A percentile compares a stretch with the other conserved stretches of the same genome.
These are phyloP conservation scores for Allium fistulosum DNA, from an alignment of 106 monocot species.

Conservation along the genomic window DNA sequence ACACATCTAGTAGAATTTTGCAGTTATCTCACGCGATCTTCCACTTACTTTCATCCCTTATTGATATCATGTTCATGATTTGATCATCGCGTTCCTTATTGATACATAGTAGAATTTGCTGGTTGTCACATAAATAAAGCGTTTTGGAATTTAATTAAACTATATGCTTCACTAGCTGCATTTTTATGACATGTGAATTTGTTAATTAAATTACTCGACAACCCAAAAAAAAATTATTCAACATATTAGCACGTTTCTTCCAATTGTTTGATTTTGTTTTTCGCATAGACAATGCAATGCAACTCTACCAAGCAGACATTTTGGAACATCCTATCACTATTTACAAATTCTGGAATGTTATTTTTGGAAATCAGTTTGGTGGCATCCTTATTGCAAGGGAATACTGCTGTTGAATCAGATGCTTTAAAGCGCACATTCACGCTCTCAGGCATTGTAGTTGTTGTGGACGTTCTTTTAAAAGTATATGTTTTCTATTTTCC, in stretches of 20 bases:
- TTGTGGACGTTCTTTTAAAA: constrained; percentile 80
- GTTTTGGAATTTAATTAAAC: too few species aligned
- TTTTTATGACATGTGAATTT: too few species aligned
- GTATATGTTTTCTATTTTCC: constrained; percentile 23
- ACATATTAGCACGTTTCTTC: neutral
- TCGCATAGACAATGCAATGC: constrained; percentile 65
- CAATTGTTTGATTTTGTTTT: neutral
- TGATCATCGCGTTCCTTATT: too few species aligned
- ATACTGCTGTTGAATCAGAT: constrained; percentile 61
- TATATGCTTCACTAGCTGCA: too few species aligned
- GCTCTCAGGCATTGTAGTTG: constrained; percentile 65
- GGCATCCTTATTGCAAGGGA: constrained; percentile 93
- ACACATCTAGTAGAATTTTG: too few species aligned
- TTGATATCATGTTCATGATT: too few species aligned
- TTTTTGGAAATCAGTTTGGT: constrained; percentile 90
- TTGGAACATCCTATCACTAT: constrained; percentile 74
- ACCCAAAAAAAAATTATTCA: too few species aligned
- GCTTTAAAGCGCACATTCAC: constrained; percentile 75
- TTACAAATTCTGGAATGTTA: constrained; percentile 73
- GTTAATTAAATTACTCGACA: too few species aligned
- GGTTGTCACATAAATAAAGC: too few species aligned
- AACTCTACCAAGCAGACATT: constrained; percentile 59
- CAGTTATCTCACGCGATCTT: too few species aligned
- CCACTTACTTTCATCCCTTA: too few species aligned
- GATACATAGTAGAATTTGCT: too few species aligned